phyloP scores from a whole-genome alignment of 345 rosid genomes.

The Syzygium jambos region DNA sequence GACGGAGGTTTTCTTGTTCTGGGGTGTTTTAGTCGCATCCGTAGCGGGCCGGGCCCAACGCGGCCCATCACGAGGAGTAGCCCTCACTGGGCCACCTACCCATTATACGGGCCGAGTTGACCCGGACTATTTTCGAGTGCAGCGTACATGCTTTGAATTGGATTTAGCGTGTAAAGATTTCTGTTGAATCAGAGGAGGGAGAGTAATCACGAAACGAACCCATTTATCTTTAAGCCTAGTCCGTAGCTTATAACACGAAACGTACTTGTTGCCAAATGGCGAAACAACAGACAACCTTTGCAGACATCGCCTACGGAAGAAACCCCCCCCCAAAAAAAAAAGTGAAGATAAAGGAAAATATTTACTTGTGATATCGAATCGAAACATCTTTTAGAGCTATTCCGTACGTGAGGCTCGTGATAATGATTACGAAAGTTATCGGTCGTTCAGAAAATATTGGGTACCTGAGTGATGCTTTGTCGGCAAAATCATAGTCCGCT shows the following conservation, averaged over 20 bases:
- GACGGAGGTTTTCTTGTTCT: background rate
- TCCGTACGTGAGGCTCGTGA: too few relatives aligned
- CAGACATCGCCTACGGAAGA: too few relatives aligned
- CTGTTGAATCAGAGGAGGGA: too few relatives aligned
- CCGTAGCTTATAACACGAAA: background rate
- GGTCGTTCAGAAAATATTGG: too few relatives aligned
- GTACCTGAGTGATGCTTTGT: too few relatives aligned
- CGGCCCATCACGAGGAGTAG: background rate
- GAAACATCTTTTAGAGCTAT: background rate
- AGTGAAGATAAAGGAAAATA: background rate
- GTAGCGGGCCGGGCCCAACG: background rate
- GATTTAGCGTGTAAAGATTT: background rate
- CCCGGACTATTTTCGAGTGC: background rate
- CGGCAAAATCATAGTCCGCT: too few relatives aligned
- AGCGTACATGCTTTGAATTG: background rate
- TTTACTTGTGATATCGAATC: background rate
- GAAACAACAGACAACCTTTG: background rate
- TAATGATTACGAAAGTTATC: background rate
- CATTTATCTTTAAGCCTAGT: background rate
- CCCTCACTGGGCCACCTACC: background rate
- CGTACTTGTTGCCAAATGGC: background rate
- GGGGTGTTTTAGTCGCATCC: background rate
- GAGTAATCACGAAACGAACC: too few relatives aligned
- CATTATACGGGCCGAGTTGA: background rate
- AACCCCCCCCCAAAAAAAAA: too few relatives aligned